Base-by-base conservation (phyloP, 2,329 filamentous ascomycete species). In the Furcasterigmium sp. region DNA sequence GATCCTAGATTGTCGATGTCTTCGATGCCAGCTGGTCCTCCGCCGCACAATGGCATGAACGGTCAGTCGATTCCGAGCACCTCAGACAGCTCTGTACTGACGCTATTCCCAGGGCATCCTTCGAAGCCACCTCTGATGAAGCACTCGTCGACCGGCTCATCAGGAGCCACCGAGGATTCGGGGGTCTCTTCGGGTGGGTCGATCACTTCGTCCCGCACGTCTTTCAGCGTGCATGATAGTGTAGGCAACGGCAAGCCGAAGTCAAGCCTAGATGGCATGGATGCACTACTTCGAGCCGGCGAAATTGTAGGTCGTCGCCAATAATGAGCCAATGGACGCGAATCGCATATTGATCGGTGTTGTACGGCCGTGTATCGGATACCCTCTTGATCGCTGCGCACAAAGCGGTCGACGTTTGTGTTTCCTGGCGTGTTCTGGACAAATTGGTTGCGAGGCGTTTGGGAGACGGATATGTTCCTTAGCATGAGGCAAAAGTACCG, bases 281-380 rank as follows among this genome's bases (percentile, higher is more conserved):
- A 68, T 46, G 78, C 78, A 7, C 61, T 83, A 10, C 56, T 82
- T 2, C 69, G 68, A 47, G 79, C 79, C 9, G 76, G 78, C 25
- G 78, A 82, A 51, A 76, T 82, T 47, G 75, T 82, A 30, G 73
- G 74, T 45, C 68, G 70, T 34, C 62, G 67, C 41, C 49, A 7
- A 26, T 26, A 11, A 26, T 26, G 23, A n/a, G n/a, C n/a, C n/a
- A n/a, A n/a, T n/a, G n/a, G n/a, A n/a, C n/a, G n/a, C n/a, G 23
- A 7, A 26, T 26, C 7, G 23, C 23, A 11, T 11, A 26, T 26
- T 26, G 23, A 7, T 26, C 19, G 21, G 25, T 19, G 40, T 43
- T 45, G 37, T 30, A 14, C 45, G 45, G 41, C 30, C 35, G 39
- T 43, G 21, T 43, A 48, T 30, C 28, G 45, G 45, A 49, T 49